Evolutionary conservation across 441 rosid genomes (phyloP).

Genomic region (Iberis amara): DNA sequence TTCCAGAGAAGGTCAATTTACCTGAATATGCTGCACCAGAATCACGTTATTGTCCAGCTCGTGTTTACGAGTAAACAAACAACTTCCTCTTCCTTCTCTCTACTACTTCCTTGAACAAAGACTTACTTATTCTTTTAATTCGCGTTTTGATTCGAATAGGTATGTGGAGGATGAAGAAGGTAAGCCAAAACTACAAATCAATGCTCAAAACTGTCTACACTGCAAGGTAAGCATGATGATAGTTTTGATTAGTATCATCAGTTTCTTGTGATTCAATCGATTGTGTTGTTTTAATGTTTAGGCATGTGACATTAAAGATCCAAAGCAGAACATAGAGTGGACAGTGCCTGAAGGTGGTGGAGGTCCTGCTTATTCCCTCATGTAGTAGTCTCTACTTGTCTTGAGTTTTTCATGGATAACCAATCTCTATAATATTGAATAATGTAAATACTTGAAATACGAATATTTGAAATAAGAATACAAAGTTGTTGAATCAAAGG

Average conservation of each 20-base stretch:
- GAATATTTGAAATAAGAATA: too few species aligned
- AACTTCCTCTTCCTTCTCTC: not conserved
- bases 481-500: too few species aligned
- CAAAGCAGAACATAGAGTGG: slow-evolving; percentile 92
- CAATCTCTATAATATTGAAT: too few species aligned
- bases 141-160: slow-evolving; percentile 32
- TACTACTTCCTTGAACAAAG: slow-evolving; percentile 1
- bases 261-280: too few species aligned
- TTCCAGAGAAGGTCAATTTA: slow-evolving; percentile 69
- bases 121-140: not conserved
- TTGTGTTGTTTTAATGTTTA: too few species aligned
- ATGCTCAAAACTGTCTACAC: slow-evolving; percentile 90
- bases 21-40: slow-evolving; percentile 83
- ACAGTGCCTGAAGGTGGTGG: slow-evolving; percentile 97
- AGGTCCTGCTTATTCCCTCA: slow-evolving; percentile 79
- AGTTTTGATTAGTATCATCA: too few species aligned
- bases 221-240: slow-evolving; percentile 57
- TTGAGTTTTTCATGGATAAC: too few species aligned
- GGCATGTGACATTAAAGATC: slow-evolving; percentile 96
- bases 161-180: slow-evolving; percentile 64
- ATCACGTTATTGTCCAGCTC: slow-evolving; percentile 90
- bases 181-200: slow-evolving; percentile 71
- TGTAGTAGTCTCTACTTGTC: slow-evolving; percentile 35
- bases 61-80: slow-evolving; percentile 74
- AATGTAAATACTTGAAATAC: too few species aligned